Conservation (phyloP, 1,284 basidiomycete genomes). For the Fomitopsis betulina region DNA sequence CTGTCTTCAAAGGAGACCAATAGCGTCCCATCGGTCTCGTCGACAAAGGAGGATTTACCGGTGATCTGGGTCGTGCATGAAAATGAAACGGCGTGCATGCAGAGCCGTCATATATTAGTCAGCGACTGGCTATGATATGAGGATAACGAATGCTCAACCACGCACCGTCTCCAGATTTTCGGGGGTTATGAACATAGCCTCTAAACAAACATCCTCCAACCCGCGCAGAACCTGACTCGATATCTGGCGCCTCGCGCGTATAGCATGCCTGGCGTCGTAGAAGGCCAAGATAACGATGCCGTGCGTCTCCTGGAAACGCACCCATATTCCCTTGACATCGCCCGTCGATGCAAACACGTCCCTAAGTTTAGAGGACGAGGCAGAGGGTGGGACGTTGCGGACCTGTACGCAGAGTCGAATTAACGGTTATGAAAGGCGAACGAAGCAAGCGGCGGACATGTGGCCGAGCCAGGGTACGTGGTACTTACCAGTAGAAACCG, state of each 20-base stretch:
- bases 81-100: neutral
- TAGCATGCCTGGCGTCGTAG: constrained; percentile 53
- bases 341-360: constrained; percentile 16
- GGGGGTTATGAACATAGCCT: constrained; percentile 11
- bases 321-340: constrained; percentile 46
- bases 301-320: constrained; percentile 42
- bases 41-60: constrained; percentile 34
- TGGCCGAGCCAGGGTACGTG: too few relatives aligned
- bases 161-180: constrained; percentile 14
- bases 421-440: neutral
- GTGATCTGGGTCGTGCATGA: constrained; percentile 28
- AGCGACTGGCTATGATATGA: neutral
- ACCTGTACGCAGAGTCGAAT: constrained; percentile 13
- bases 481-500: constrained; percentile 18
- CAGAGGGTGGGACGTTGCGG: constrained; percentile 13
- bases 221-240: constrained; percentile 13
- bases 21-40: constrained; percentile 38
- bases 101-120: neutral
- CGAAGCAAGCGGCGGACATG: neutral
- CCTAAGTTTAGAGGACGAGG: constrained; percentile 10
- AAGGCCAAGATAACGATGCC: constrained; percentile 58
- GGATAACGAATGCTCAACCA: too few relatives aligned
- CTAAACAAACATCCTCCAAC: constrained; percentile 16
- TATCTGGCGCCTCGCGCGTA: constrained; percentile 36
- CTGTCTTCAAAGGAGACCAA: constrained; percentile 32